Evolutionary conservation across 2,329 filamentous ascomycete species (phyloP), one percentile per base, ranked within the genome.

Genomic region (Tolypocladium endophyticum): DNA sequence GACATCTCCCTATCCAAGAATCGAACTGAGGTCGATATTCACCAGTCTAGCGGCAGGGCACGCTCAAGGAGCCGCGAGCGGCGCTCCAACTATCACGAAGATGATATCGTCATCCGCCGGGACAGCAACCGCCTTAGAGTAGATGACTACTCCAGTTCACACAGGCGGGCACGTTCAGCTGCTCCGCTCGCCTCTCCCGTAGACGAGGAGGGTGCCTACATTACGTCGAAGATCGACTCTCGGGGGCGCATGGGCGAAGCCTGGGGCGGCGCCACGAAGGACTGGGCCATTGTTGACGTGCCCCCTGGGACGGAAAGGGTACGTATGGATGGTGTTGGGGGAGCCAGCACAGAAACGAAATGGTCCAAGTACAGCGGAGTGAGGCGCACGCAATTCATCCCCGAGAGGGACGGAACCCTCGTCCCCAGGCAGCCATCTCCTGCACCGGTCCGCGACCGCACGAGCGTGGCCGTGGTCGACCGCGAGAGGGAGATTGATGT

Each of bases 281-380:
- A 86, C 68, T 95, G 91, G 90, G 81, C 84, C 58, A 88, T 95
- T 63, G 82, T 96, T 43, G 90, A 95, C 72, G 87, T 95, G 45
- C 90, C 90, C 1, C 89, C 90, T 0, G 90, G 90, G 61, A 93
- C 90, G 0, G 87, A 90, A 74, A 84, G 87, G 47, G 87, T 94
- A n/a, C 82, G 83, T 58, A 88, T 94, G 87, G 89, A 94, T 65
- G 89, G 90, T 58, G 80, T 84, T 30, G 89, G 89, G 25, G 89
- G 88, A 55, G 88, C 80, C n/a, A 79, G 78, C 43, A 87, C 90
- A 63, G 90, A 94, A 66, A 85, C 92, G 55, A 87, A 83, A 25
- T 94, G 89, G 88, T 81, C 88, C 70, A 84, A 84, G 66, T 92
- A 92, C 73, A 92, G 87, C 69, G 90, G 90, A 58, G 86, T 90